Evolutionary conservation across 345 rosid genomes (phyloP).

Genomic region (Arabis hirsuta): DNA sequence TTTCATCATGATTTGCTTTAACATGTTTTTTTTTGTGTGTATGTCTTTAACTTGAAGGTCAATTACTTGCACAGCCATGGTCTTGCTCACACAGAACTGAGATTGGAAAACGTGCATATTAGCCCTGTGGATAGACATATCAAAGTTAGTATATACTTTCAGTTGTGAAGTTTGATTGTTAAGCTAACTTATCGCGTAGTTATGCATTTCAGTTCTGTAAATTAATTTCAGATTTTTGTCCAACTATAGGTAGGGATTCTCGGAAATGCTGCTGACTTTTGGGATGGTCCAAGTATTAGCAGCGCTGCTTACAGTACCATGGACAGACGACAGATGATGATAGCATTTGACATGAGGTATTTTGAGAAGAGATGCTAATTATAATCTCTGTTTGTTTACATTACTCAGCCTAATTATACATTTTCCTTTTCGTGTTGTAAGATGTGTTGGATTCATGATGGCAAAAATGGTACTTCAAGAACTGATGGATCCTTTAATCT

Average conservation of each 20-base stretch:
- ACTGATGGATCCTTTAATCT: conserved; percentile 83
- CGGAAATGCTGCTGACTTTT: conserved; percentile 94
- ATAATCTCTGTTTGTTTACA: neutral
- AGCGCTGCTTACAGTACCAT: conserved; percentile 50
- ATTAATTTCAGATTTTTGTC: conserved; percentile 14
- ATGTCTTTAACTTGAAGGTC: conserved; percentile 56
- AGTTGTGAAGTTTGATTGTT: neutral
- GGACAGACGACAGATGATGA: conserved; percentile 91
- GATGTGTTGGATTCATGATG: conserved; percentile 97
- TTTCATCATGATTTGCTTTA: conserved; percentile 26
- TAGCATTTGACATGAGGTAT: conserved; percentile 97
- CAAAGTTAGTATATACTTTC: conserved; percentile 58
- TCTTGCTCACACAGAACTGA: conserved; percentile 94
- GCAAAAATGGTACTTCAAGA: conserved; percentile 97
- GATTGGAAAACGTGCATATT: conserved; percentile 93
- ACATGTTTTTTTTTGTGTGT: conserved; percentile 11
- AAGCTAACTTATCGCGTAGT: neutral
- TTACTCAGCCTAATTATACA: conserved; percentile 26
- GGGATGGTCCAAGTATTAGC: conserved; percentile 57
- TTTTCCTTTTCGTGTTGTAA: conserved; percentile 38
- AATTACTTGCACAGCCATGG: conserved; percentile 98
- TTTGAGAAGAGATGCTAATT: conserved; percentile 9
- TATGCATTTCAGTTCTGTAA: conserved; percentile 12
- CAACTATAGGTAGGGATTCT: conserved; percentile 75
- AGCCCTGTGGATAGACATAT: conserved; percentile 97